Evolutionary conservation across 2,329 filamentous ascomycete species (phyloP).

Genomic region (Gremmenia infestans): DNA sequence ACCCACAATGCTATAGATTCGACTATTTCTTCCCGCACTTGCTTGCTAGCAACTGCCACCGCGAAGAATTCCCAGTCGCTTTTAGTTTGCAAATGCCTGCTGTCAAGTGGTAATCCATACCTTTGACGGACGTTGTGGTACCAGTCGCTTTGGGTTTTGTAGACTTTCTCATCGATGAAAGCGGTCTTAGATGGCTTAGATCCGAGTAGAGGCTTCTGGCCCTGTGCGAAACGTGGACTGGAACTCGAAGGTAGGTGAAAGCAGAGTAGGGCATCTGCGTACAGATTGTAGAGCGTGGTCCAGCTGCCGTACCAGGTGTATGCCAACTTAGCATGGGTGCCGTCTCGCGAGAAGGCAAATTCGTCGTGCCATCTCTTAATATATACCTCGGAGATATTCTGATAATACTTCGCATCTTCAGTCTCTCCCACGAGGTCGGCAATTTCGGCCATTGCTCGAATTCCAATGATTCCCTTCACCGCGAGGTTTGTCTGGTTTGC

Average conservation of each 20-base stretch:
- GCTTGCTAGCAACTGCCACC: conserved; percentile 67
- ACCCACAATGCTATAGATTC: conserved; percentile 73
- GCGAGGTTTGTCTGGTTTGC: conserved; percentile 67
- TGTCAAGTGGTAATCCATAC: conserved; percentile 79
- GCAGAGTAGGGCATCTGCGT: conserved; percentile 68
- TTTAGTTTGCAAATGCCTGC: conserved; percentile 78
- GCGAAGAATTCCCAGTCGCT: conserved; percentile 91
- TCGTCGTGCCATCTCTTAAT: conserved; percentile 59
- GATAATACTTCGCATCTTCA: conserved; percentile 53
- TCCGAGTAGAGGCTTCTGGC: conserved; percentile 25
- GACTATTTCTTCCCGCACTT: conserved; percentile 66
- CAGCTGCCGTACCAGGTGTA: conserved; percentile 72
- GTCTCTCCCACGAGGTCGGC: conserved; percentile 51
- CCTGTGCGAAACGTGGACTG: conserved; percentile 11
- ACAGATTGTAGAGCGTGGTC: conserved; percentile 69
- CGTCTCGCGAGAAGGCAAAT: conserved; percentile 59
- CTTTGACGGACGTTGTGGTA: conserved; percentile 73
- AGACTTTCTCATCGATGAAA: conserved; percentile 72
- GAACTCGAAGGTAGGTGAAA: conserved; percentile 54
- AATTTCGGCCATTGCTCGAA: conserved; percentile 70
- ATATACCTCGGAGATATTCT: conserved; percentile 56
- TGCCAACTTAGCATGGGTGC: conserved; percentile 62
- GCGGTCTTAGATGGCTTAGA: conserved; percentile 30
- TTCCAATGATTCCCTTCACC: conserved; percentile 73
- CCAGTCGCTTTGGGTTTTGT: conserved; percentile 75